Evolutionary conservation across 495 filamentous ascomycete species (phyloP), one percentile per base, ranked within the genome.

Genomic region (Penicillium paradoxum): DNA sequence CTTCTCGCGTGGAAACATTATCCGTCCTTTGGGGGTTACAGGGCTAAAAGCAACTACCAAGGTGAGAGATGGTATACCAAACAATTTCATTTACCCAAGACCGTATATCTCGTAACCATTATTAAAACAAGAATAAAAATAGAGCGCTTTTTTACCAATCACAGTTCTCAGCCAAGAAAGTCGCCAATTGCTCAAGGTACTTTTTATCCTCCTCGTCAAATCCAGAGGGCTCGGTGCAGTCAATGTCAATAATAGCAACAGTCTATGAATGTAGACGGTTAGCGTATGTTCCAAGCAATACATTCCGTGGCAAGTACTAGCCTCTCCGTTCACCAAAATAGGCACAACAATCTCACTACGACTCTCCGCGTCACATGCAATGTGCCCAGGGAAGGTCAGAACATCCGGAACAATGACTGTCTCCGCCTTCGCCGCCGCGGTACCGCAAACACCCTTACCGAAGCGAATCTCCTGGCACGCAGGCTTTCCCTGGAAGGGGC

Each of bases 341-440:
- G 91, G 91, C 27, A 96, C 89, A 4, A 96, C 91, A 67, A 97
- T 89, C 77, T 97, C 91, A 69, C 90, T 95, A 66, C 76, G 82
- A 52, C 83, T 89, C 52, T 81, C 86, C 9, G 78, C 80, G 70
- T 96, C 91, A 63, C 91, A 96, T 6, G 91, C 89, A 66, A 97
- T 96, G 71, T 97, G 91, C 4, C 88, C 91, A 3, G 89, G 86
- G 64, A 95, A 96, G 37, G 70, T 53, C 19, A 83, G 70, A 10
- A 96, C 89, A 67, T 97, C 86, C 6, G 74, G 70, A 6, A 96
- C 87, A 3, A 95, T 60, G 46, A 91, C 80, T 3, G 85, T 92
- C 45, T 72, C 69, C 39, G 74, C 67, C 8, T 72, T 82, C 21
- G 72, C 61, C 0, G 89, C 91, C 2, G 89, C 91, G 0, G 86